Evolutionary conservation across 1,284 basidiomycete genomes (phyloP).

Genomic region (Ganoderma lingzhi): DNA sequence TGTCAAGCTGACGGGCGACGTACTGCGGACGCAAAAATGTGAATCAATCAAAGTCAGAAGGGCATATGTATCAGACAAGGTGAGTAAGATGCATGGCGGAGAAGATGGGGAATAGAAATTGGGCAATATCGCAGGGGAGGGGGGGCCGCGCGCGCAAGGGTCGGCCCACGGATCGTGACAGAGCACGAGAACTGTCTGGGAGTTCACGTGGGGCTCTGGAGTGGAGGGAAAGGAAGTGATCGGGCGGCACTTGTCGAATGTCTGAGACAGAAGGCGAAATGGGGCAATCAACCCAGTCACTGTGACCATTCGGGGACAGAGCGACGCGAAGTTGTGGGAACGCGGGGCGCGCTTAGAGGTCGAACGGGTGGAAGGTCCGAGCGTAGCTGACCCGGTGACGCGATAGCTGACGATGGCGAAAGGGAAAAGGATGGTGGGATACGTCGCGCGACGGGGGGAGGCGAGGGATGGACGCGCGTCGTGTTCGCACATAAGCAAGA

Average conservation of each 20-base stretch:
- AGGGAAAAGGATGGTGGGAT: not conserved
- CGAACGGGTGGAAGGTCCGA: conserved; percentile 14
- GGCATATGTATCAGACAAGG: conserved; percentile 16
- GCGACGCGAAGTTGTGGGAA: conserved; percentile 11
- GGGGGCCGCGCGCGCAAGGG: not conserved
- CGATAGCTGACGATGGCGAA: not conserved
- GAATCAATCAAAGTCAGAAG: conserved; percentile 6
- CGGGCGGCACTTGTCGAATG: conserved; percentile 9
- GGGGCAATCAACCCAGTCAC: conserved; percentile 5
- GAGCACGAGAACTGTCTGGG: conserved; percentile 12
- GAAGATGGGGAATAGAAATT: not conserved
- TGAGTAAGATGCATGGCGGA: conserved; percentile 8
- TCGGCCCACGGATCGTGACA: not conserved
- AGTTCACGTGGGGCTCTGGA: conserved; percentile 19
- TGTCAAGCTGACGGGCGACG: conserved; percentile 78
- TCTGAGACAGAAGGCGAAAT: not conserved
- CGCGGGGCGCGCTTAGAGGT: conserved; percentile 4
- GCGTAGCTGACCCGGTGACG: conserved; percentile 2
- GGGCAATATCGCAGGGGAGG: not conserved
- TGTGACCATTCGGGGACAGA: conserved; percentile 14
- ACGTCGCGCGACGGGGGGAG: not conserved
- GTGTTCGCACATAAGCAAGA: not conserved
- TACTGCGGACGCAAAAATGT: conserved; percentile 58
- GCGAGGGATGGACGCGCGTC: not conserved
- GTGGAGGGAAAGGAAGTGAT: conserved; percentile 1